These are phyloP conservation scores for Theileria parva DNA, from an alignment of 169 alveolate species.

Conservation along the genomic window DNA sequence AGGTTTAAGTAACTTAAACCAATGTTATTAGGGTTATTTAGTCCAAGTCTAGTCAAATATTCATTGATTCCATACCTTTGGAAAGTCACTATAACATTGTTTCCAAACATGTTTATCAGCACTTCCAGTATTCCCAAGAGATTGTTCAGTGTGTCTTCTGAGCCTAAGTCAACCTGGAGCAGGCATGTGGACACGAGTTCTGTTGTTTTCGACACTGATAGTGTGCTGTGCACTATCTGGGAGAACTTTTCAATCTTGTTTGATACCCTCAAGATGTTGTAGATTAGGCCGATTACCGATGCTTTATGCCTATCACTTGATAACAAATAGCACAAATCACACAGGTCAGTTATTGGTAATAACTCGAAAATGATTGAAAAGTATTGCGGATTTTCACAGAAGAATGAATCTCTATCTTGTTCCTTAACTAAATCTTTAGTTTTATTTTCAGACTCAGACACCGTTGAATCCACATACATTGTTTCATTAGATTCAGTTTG, in stretches of 20 bases:
- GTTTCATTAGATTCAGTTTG: background rate
- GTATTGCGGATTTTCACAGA: background rate
- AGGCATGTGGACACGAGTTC: background rate
- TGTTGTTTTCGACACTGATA: slow-evolving; percentile 1
- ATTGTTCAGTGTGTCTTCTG: background rate
- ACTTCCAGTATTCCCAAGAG: background rate
- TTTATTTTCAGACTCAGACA: too few relatives aligned
- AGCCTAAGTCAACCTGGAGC: background rate
- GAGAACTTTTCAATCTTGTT: background rate
- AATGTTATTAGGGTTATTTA: background rate
- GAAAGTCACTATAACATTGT: slow-evolving; percentile 1
- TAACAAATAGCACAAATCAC: background rate
- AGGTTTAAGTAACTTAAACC: background rate
- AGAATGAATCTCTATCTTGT: background rate
- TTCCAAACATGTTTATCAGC: slow-evolving; percentile 2
- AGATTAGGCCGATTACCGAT: background rate
- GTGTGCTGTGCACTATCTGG: background rate
- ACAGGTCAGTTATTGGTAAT: background rate
- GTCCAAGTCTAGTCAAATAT: background rate
- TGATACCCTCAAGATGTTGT: slow-evolving; percentile 6
- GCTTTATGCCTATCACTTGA: slow-evolving; percentile 1
- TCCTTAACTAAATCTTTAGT: background rate
- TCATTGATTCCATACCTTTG: slow-evolving; percentile 9
- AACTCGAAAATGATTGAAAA: background rate
- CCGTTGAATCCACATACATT: background rate